These are phyloP conservation scores for Mucor racemosus DNA, from an alignment of 371 early-diverging fungal genomes.

Conservation along the genomic window DNA sequence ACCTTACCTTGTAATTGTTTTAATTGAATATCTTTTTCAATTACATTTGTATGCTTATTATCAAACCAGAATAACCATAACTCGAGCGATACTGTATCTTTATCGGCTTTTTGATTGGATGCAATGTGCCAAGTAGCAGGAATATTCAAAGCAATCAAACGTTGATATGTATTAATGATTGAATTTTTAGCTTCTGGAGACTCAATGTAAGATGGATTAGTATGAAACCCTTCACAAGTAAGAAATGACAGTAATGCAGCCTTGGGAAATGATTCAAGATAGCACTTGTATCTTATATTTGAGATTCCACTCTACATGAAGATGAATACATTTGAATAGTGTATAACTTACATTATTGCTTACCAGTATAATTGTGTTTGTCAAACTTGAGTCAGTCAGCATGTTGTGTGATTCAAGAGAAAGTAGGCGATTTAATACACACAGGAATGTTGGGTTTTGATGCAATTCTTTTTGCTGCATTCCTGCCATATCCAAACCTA, in stretches of 20 bases:
- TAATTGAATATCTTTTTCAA: constrained; percentile 30
- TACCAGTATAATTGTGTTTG: constrained; percentile 48
- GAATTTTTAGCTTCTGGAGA: constrained; percentile 14
- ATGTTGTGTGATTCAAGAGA: constrained; percentile 17
- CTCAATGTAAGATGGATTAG: constrained; percentile 2
- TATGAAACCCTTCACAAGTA: constrained; percentile 9
- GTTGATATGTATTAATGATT: constrained; percentile 29
- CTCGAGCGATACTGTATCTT: constrained; percentile 27
- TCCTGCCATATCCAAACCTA: background rate
- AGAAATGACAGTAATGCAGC: constrained; percentile 24
- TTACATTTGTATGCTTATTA: constrained; percentile 34
- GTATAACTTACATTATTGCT: background rate
- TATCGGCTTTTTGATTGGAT: constrained; percentile 5
- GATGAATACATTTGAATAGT: background rate
- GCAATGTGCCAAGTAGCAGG: constrained; percentile 40
- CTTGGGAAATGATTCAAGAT: constrained; percentile 30
- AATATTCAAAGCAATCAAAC: constrained; percentile 30
- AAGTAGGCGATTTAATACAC: background rate
- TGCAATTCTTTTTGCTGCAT: background rate
- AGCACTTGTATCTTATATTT: constrained; percentile 42
- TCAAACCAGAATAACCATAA: constrained; percentile 54
- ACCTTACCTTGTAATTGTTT: constrained; percentile 35
- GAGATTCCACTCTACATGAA: constrained; percentile 42
- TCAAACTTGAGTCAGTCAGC: constrained; percentile 43
- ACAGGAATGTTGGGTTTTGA: constrained; percentile 1